phyloP scores from a whole-genome alignment of 768 basidiomycete species.

The Mycena sanguinolenta region DNA sequence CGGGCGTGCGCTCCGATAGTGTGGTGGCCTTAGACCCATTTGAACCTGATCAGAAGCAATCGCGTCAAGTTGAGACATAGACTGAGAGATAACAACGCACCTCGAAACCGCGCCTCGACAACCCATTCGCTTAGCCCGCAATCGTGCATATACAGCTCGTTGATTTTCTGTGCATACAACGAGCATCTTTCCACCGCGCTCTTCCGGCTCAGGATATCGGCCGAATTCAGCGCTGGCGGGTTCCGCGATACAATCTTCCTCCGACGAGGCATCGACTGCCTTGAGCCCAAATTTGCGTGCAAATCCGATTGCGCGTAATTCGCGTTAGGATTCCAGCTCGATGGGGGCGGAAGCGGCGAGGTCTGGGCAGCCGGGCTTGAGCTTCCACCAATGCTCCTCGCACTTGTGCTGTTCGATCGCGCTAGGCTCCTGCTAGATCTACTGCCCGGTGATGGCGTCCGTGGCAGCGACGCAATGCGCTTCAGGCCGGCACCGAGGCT shows the following conservation, averaged over 20 bases:
- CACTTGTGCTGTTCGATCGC: conserved; percentile 42
- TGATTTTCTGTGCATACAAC: conserved; percentile 86
- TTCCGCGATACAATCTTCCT: conserved; percentile 51
- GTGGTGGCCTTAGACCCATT: conserved; percentile 47
- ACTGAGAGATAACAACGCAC: conserved; percentile 51
- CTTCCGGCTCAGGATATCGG: conserved; percentile 70
- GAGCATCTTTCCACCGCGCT: conserved; percentile 76
- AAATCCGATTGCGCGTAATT: not conserved
- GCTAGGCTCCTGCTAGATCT: conserved; percentile 41
- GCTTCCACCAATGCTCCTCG: conserved; percentile 35
- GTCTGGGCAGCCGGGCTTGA: conserved; percentile 44
- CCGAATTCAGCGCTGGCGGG: conserved; percentile 79
- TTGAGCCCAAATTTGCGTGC: conserved; percentile 22
- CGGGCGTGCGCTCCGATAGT: conserved; percentile 54
- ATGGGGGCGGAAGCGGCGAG: conserved; percentile 53
- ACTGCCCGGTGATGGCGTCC: conserved; percentile 74
- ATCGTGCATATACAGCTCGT: conserved; percentile 81
- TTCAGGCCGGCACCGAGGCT: conserved; percentile 56
- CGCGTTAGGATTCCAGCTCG: conserved; percentile 23
- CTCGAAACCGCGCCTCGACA: conserved; percentile 63
- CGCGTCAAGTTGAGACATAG: conserved; percentile 36
- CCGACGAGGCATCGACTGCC: conserved; percentile 33
- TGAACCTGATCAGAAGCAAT: conserved; percentile 37
- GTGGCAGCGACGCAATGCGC: conserved; percentile 71
- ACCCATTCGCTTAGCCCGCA: conserved; percentile 88